These are phyloP conservation scores for Seminavis robusta DNA, from an alignment of 108 stramenopile genomes.

Conservation along the genomic window DNA sequence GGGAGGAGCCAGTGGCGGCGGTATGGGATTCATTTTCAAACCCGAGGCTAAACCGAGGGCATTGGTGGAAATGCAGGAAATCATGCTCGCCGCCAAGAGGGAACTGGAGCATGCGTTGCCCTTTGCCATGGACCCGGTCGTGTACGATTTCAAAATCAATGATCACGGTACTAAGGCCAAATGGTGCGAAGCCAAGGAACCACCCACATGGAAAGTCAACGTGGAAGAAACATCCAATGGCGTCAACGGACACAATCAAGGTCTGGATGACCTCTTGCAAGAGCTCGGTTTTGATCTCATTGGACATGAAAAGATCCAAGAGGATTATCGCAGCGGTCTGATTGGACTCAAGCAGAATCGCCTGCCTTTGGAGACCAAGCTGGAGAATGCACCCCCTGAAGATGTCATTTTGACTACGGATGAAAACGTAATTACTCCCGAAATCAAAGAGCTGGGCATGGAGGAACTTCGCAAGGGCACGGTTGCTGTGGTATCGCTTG, in stretches of 20 bases:
- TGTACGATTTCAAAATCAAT: slow-evolving; percentile 53
- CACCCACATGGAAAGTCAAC: too few relatives aligned
- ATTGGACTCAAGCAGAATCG: slow-evolving; percentile 62
- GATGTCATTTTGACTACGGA: slow-evolving; percentile 43
- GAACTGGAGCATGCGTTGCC: slow-evolving; percentile 53
- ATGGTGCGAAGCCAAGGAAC: slow-evolving; percentile 13
- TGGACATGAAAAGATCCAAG: slow-evolving; percentile 32
- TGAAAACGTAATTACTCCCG: slow-evolving; percentile 21
- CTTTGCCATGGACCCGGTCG: slow-evolving; percentile 63
- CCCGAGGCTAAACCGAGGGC: slow-evolving; percentile 40
- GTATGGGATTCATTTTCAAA: slow-evolving; percentile 64
- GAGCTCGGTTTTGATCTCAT: slow-evolving; percentile 44
- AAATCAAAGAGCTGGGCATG: slow-evolving; percentile 20
- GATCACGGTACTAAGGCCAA: slow-evolving; percentile 42
- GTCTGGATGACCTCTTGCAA: slow-evolving; percentile 29
- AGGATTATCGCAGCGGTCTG: slow-evolving; percentile 24
- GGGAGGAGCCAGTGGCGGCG: slow-evolving; percentile 44
- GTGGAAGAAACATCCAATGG: too few relatives aligned
- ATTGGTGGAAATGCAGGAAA: slow-evolving; percentile 28
- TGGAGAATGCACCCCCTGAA: slow-evolving; percentile 32
- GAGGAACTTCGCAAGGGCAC: slow-evolving; percentile 41
- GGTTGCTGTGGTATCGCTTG: slow-evolving; percentile 47
- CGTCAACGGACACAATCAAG: background rate
- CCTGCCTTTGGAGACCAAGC: slow-evolving; percentile 21
- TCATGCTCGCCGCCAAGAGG: slow-evolving; percentile 46